Evolutionary conservation across 2,329 filamentous ascomycete genomes (phyloP), one percentile per base, ranked within the genome.

Genomic region (Xylaria sp.): DNA sequence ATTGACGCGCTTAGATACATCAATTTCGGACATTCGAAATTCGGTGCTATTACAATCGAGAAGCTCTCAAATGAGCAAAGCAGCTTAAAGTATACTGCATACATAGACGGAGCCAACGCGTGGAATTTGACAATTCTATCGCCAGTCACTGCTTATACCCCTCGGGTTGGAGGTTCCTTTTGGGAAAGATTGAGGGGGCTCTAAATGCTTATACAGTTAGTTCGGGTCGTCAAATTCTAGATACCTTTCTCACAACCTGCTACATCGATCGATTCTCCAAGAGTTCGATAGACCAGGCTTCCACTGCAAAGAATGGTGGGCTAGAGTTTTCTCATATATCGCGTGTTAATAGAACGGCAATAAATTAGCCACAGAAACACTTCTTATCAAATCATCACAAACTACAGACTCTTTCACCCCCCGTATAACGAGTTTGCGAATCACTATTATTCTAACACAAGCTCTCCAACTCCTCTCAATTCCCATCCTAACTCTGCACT

Each of bases 1-100:
- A 44, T 63, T 78, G 73, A 79, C 71, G 58, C 50, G 0, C 20
- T 47, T 49, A 91, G 89, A 73, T 94, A 96, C 73, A 86, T 95
- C 51, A 92, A 95, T 1, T 87, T 90, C 65, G 95, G 95, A 1
- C 94, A 93, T 75, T 94, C 90, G 69, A 98, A 98, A 78, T 95
- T 97, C 78, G 93, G 93, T 1, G 88, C 90, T 0, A 85, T 97
- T 31, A 92, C 93, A 25, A 94, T 99, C 68, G 89, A 90, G 67
- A 89, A 88, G 62, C 85, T 87, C 4, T 83, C 86, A 1, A 84
- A 86, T 45, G 87, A 88, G 67, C 88, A 90, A 77, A 94, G 91
- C 75, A 86, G 90, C 45, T 81, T 99, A 39, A 90, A 89, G 53
- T 98, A 97, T 76, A 86, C 88, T 3, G 82, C 97, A 1, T 97